Evolutionary conservation across 257 asterid species (phyloP), one percentile per base, ranked within the genome.

Genomic region (Forsythia viridissima): DNA sequence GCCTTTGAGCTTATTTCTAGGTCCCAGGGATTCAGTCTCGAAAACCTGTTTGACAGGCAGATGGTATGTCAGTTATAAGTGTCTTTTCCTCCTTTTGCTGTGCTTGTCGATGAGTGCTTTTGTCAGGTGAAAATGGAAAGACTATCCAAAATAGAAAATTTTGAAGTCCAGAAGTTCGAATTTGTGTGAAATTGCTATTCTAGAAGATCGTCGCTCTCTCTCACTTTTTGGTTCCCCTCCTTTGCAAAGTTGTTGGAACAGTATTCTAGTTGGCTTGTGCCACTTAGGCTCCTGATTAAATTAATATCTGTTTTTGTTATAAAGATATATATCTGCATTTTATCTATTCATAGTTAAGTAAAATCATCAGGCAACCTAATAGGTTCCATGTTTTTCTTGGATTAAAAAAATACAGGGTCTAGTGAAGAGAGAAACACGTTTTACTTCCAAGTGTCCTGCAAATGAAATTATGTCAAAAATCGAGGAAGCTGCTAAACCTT

Each of bases 1-100:
- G 97, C 97, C 41, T 91, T 93, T 83, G 94, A 90, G 90, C 90
- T 93, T 66, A 93, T 92, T 57, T 91, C 97, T 13, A 85, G 92
- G 89, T 91, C 96, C 48, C 89, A 87, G 63, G 86, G 95, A 81
- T 88, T 92, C 85, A 92, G 87, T 84, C 96, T 92, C 38, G 96
- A 91, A 71, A 92, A 90, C 73, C 85, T 92, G 81, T 91, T 92
- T 48, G 89, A 86, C 71, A 88, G 88, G 81, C 94, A 88, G 81
- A 87, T 57, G 90, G 90, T 85, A 87, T 69, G 87, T 73, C 57
- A 4, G 38, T 57, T 78, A 51, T 30, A 67, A 20, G 71, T 75
- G 42, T n/a, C 13, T 65, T 40, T 67, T 69, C 40, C 78, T 41
- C 57, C 13, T 37, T 76, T 72, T 43, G 21, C 78, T 72, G 30